A percentile compares a stretch with the other conserved stretches of the same genome.
phyloP scores from a whole-genome alignment of 192 early-diverging fungal genomes.

The Coemansia sp. region DNA sequence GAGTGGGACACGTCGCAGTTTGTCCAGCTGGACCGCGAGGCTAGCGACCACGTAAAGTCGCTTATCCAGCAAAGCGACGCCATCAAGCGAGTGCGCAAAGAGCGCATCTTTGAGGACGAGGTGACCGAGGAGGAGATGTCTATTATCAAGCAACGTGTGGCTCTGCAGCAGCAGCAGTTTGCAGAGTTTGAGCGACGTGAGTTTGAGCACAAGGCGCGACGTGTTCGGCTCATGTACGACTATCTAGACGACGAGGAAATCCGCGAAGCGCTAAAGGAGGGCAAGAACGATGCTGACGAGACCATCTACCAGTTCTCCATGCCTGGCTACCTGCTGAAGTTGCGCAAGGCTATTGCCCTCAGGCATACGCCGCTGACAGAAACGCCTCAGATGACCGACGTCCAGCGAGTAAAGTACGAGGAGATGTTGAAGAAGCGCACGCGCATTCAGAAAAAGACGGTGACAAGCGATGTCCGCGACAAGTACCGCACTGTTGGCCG shows the following conservation, averaged over 20 bases:
- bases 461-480: slow-evolving; percentile 67
- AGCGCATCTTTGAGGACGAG: slow-evolving; percentile 85
- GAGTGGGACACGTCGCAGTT: slow-evolving; percentile 51
- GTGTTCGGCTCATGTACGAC: slow-evolving; percentile 72
- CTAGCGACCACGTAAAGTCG: slow-evolving; percentile 52
- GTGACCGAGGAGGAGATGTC: slow-evolving; percentile 86
- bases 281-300: slow-evolving; percentile 83
- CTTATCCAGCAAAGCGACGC: slow-evolving; percentile 61
- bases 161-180: slow-evolving; percentile 88
- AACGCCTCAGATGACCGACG: slow-evolving; percentile 66
- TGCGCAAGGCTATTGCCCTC: slow-evolving; percentile 68
- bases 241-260: slow-evolving; percentile 85
- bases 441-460: slow-evolving; percentile 75
- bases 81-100: slow-evolving; percentile 76
- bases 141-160: slow-evolving; percentile 88
- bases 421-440: slow-evolving; percentile 81
- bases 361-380: slow-evolving; percentile 56
- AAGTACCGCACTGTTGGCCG: slow-evolving; percentile 73
- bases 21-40: slow-evolving; percentile 54
- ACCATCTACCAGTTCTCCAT: slow-evolving; percentile 83
- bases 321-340: slow-evolving; percentile 65
- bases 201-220: slow-evolving; percentile 71
- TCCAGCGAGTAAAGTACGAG: slow-evolving; percentile 84
- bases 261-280: slow-evolving; percentile 73
- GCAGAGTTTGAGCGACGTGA: slow-evolving; percentile 82